These are phyloP conservation scores for Mycothermus thermophilus DNA, from an alignment of 495 filamentous ascomycete species.

Conservation along the genomic window DNA sequence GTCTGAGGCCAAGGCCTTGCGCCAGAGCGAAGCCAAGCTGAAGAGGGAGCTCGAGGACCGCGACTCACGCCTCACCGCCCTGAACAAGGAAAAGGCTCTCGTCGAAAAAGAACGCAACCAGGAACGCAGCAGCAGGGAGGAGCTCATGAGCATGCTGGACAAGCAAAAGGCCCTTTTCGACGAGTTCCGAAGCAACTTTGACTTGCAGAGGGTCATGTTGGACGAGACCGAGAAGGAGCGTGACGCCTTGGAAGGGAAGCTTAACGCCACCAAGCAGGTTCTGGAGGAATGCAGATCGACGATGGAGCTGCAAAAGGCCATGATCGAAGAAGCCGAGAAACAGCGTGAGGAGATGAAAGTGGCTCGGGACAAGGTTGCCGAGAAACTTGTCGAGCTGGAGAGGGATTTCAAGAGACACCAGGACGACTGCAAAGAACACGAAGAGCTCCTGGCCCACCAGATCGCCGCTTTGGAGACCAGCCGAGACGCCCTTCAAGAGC, in stretches of 20 bases:
- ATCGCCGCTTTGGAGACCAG: conserved; percentile 23
- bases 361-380: conserved; percentile 18
- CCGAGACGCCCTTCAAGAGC: conserved; percentile 22
- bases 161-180: conserved; percentile 29
- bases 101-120: conserved; percentile 20
- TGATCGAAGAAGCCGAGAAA: conserved; percentile 27
- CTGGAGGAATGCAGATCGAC: conserved; percentile 26
- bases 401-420: conserved; percentile 21
- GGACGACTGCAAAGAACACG: conserved; percentile 24
- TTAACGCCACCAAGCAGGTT: conserved; percentile 24
- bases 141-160: conserved; percentile 16
- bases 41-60: conserved; percentile 21
- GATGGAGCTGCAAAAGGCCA: conserved; percentile 22
- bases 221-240: neutral
- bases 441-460: conserved; percentile 21
- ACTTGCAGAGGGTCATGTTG: conserved; percentile 19
- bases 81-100: conserved; percentile 5
- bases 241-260: conserved; percentile 13
- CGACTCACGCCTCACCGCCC: conserved; percentile 6
- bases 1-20: conserved; percentile 25
- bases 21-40: conserved; percentile 19
- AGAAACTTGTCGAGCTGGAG: conserved; percentile 19
- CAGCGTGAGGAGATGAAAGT: conserved; percentile 24
- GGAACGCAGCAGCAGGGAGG: conserved; percentile 12
- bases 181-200: conserved; percentile 29